Evolutionary conservation across 306 rosid genomes (phyloP), one percentile per base, ranked within the genome.

Genomic region (Abrus precatorius): DNA sequence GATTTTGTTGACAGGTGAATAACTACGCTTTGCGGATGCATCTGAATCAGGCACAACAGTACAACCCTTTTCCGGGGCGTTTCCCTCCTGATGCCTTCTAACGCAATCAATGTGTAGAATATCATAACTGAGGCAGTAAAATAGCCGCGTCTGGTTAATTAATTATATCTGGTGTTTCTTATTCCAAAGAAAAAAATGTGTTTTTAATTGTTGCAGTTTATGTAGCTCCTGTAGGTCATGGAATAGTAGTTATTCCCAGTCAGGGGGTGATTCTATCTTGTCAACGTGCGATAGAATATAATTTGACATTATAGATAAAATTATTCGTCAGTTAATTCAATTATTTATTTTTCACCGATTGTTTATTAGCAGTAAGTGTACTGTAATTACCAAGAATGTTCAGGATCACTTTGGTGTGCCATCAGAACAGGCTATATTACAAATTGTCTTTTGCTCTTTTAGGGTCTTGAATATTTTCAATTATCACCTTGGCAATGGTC

Each of bases 1-100:
- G 83, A 49, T 65, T 72, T 74, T 84, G 81, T 61, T 87, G 73
- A 68, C 93, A 95, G 99, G 79, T 93, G 75, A 90, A 92, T 80
- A 95, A 95, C 84, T 95, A 95, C 79, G 94, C 94, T 12, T 84
- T 95, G 92, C 82, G 92, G 57, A 95, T 95, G 98, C 98, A 93
- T 92, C 83, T 95, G 90, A 90, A 90, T 87, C 99, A 95, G 86
- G 93, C 99, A 63, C 94, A 91, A 54, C 95, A 90, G 60, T 84
- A 89, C 93, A 92, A 86, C 81, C 85, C 94, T 36, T 88, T 95
- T 70, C 90, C 96, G 3, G 97, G 97, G 57, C 93, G 82, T 69
- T 95, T 87, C 83, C 97, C 92, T 65, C 99, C 99, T 0, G 99
- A 93, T 81, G 90, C 88, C 67, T 95, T 89, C 86, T 93, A 86